Evolutionary conservation across 768 basidiomycete species (phyloP), one percentile per base, ranked within the genome.

Genomic region (Rhodotorula sphaerocarpa): DNA sequence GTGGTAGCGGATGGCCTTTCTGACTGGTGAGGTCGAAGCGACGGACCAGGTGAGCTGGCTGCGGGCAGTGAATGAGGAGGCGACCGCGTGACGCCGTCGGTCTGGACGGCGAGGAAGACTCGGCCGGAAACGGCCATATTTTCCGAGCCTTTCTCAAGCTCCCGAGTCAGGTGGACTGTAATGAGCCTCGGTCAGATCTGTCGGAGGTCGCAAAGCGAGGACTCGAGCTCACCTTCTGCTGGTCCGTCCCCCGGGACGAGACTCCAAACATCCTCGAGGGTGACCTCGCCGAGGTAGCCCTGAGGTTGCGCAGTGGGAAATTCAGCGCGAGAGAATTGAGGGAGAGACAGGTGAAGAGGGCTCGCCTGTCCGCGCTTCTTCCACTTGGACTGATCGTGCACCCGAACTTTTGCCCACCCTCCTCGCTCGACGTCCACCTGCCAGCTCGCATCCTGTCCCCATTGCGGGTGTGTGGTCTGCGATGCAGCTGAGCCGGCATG

Each of bases 251-350:
- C n/a, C 3, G 63, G 55, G 3, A 69, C 30, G 7, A 66, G 28
- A 4, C n/a, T 28, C 63, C 55, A 69, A 28, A 51, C n/a, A 30
- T 45, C 46, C 27, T 41, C 18, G 31, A 69, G 25, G 0, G 46
- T 60, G 11, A 66, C 55, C 39, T 69, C 64, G 50, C 68, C 68
- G 4, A 69, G 43, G 25, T 59, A 65, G 20, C 68, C 68, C 68
- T 69, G 33, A 9, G 16, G 34, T 3, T 10, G 6, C 10, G 15
- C 18, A 33, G 3, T 25, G 5, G n/a, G n/a, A 21, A 7, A 14
- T 9, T 28, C 30, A 33, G 25, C 28, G 3, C 21, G 0, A 12
- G 21, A 12, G 31, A 50, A n/a, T 7, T 27, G 10, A 36, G n/a
- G n/a, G n/a, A n/a, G n/a, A n/a, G n/a, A n/a, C 12, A 2, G 9